Conservation (phyloP, 257 asterid species). For the Leonotis leonurus region DNA sequence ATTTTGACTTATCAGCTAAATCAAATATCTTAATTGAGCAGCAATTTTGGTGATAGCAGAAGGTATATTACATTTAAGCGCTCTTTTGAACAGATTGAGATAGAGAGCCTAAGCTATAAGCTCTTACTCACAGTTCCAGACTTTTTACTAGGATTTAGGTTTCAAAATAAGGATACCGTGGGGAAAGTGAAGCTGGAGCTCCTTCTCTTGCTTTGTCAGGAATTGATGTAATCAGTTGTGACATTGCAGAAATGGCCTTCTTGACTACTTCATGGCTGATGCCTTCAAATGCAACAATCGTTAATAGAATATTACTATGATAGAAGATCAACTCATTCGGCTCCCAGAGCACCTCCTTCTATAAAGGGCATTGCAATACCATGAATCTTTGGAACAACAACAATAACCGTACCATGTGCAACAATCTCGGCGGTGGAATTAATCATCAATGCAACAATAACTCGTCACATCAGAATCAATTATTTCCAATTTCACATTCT, state of each 20-base stretch:
- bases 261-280: constrained; percentile 41
- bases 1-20: not conserved
- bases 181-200: constrained; percentile 58
- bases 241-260: constrained; percentile 44
- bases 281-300: constrained; percentile 43
- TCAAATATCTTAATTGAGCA: constrained; percentile 1
- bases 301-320: too few relatives aligned
- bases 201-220: constrained; percentile 89
- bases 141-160: not conserved
- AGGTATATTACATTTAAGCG: constrained; percentile 1
- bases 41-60: constrained; percentile 5
- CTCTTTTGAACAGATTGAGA: constrained; percentile 2
- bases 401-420: too few relatives aligned
- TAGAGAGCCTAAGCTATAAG: constrained; percentile 5
- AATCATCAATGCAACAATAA: too few relatives aligned
- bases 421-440: too few relatives aligned
- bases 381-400: too few relatives aligned
- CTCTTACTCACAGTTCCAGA: not conserved
- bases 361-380: too few relatives aligned
- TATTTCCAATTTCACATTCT: too few relatives aligned
- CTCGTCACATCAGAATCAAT: too few relatives aligned
- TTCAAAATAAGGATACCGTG: constrained; percentile 63
- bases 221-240: constrained; percentile 77
- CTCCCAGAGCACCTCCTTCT: too few relatives aligned
- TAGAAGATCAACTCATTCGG: too few relatives aligned